Evolutionary conservation across 805 yeast species (phyloP).

Genomic region (Clavispora fructus): DNA sequence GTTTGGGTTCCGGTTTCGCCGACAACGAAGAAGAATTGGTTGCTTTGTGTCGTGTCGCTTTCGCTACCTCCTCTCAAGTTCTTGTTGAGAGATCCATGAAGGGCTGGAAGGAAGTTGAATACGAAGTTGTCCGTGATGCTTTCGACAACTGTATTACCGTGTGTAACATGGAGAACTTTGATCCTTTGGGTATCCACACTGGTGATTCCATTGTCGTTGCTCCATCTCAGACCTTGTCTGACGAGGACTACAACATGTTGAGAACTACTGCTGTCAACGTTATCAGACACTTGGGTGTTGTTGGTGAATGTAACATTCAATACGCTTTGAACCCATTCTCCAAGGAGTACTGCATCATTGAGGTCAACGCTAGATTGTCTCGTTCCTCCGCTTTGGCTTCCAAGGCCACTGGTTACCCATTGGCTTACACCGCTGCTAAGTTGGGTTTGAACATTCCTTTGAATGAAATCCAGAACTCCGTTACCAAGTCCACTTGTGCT

Average conservation of each 20-base stretch:
- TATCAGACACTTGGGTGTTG: slow-evolving; percentile 96
- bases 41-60: slow-evolving; percentile 82
- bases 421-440: slow-evolving; percentile 98
- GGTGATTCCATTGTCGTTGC: slow-evolving; percentile 99
- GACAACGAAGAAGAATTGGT: slow-evolving; percentile 78
- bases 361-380: slow-evolving; percentile 94
- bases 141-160: slow-evolving; percentile 97
- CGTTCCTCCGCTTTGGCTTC: slow-evolving; percentile 98
- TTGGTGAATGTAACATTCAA: slow-evolving; percentile 98
- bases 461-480: slow-evolving; percentile 94
- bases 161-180: slow-evolving; percentile 98
- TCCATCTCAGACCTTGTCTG: slow-evolving; percentile 95
- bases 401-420: slow-evolving; percentile 97
- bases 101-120: slow-evolving; percentile 99
- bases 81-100: slow-evolving; percentile 94
- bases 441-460: slow-evolving; percentile 91
- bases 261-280: slow-evolving; percentile 96
- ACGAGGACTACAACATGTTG: slow-evolving; percentile 96
- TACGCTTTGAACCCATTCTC: slow-evolving; percentile 92
- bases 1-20: slow-evolving; percentile 97
- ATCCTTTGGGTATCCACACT: slow-evolving; percentile 96
- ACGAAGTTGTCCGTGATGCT: slow-evolving; percentile 97
- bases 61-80: slow-evolving; percentile 94
- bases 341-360: slow-evolving; percentile 92
- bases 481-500: slow-evolving; percentile 92